Base-by-base conservation (phyloP, 352 stramenopile genomes). In the Globisporangium camurandrum region DNA sequence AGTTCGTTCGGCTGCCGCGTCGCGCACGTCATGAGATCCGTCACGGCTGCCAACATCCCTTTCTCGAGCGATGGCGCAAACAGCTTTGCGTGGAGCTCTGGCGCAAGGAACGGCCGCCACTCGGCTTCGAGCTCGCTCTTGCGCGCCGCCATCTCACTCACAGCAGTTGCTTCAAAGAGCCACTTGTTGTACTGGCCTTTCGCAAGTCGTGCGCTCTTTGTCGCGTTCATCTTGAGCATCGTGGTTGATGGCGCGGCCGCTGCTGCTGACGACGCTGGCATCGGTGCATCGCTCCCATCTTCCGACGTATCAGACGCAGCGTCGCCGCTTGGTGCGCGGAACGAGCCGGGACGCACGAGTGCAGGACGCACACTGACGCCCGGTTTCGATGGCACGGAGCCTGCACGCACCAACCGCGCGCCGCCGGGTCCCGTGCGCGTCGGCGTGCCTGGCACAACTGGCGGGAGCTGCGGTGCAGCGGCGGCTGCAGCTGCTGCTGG, bases 171-270 rank as follows among this genome's bases (percentile, higher is more conserved):
- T 26, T 94, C 81, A 43, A 94, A 91, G 45, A 93, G 67, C 84
- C 84, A 94, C 56, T 84, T 87, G 61, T 88, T 93, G 57, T 67
- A 79, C 38, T 86, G 78, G 3, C 70, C 76, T 48, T 84, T 87
- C 4, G 62, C 53, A 26, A 93, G 50, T 23, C 81, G 66, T 4
- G 81, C 49, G 10, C 47, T 56, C 45, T 93, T 93, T 33, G 65
- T 77, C 0, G 48, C 61, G 50, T 73, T 88, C 69, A 87, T 84
- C 44, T 82, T 85, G 19, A 49, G 44, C 19, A 91, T 52, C 7
- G 51, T 44, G 1, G 17, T 48, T 38, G 64, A 50, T n/a, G n/a
- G n/a, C n/a, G n/a, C n/a, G n/a, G n/a, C n/a, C n/a, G n/a, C n/a
- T n/a, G n/a, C n/a, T 19, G 17, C 16, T 10, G 36, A 23, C 16